A percentile compares a stretch with the other conserved stretches of the same genome.
Evolutionary conservation across 1,139 yeast genomes (phyloP).

Genomic region (Pichia cactophila): DNA sequence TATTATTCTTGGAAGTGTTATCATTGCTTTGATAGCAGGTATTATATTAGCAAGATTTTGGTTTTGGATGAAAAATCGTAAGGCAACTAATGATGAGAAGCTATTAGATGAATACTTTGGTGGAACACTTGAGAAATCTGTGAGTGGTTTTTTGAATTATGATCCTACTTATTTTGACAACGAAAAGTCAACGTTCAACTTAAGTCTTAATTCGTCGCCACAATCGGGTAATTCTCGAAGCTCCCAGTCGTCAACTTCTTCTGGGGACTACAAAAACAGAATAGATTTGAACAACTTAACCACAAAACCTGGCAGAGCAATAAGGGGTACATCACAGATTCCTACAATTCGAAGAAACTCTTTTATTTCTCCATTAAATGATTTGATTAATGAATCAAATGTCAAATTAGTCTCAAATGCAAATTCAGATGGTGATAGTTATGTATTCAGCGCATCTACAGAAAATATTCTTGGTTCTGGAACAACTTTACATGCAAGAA

Average conservation of each 20-base stretch:
- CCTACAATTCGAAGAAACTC: slow-evolving; percentile 20
- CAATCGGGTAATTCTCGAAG: slow-evolving; percentile 6
- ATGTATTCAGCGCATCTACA: background rate
- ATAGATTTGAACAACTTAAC: slow-evolving; percentile 10
- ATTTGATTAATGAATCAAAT: slow-evolving; percentile 19
- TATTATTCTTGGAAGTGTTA: slow-evolving; percentile 35
- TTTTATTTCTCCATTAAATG: slow-evolving; percentile 30
- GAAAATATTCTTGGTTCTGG: background rate
- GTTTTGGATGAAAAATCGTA: slow-evolving; percentile 30
- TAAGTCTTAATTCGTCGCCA: slow-evolving; percentile 1
- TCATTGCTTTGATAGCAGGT: slow-evolving; percentile 27
- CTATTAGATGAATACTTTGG: slow-evolving; percentile 14
- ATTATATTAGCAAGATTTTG: slow-evolving; percentile 26
- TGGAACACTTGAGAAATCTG: background rate
- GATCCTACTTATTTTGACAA: slow-evolving; percentile 26
- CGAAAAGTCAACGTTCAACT: slow-evolving; percentile 2
- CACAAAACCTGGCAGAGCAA: slow-evolving; percentile 21
- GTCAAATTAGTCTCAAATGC: background rate
- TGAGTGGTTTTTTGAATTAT: slow-evolving; percentile 18
- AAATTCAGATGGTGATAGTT: background rate
- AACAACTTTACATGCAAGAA: background rate
- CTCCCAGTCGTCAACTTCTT: slow-evolving; percentile 3
- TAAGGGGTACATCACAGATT: slow-evolving; percentile 16
- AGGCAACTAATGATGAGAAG: slow-evolving; percentile 31
- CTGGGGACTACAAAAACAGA: background rate